Base-by-base conservation (phyloP, 2,329 filamentous ascomycete genomes). In the Elsinoe ampelina region DNA sequence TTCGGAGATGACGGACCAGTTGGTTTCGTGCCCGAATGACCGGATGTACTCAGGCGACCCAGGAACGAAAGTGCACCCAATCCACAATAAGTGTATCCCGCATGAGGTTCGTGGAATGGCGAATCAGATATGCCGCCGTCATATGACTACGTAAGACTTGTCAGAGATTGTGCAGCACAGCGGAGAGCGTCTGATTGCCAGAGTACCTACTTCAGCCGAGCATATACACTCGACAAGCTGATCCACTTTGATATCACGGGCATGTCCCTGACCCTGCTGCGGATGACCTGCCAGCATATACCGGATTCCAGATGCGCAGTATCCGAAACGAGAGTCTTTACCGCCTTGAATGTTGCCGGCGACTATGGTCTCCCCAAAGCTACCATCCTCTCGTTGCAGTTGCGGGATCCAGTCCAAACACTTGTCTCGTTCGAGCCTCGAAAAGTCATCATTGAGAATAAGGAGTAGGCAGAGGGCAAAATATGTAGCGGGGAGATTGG, bases 31-130 rank as follows among this genome's bases (percentile, higher is more conserved):
- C 56, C 22, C 11, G 26, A 20, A 26, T 17, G 6, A 10, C 8
- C 10, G 8, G 38, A 15, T 1, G 42, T 51, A 1, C 75, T 71
- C 1, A 86, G 77, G 10, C 83, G 80, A 59, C 82, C 81, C n/a
- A 96, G 76, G 51, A 96, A 81, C 1, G 82, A 80, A 4, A 97
- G 75, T 3, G 89, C 86, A 10, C 82, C 84, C 55, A 96, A 80
- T 6, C 86, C 90, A 70, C 90, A 96, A 74, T 91, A 96, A 8
- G 89, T 90, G 69, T 95, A 92, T 17, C 93, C 93, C 63, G 89
- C 87, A 66, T 96, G 90, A 34, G 89, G 85, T 72, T 96, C 91
- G 59, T 90, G 85, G 59, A 83, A 83, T 0, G 85, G 83, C 35
- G 81, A 83, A 68, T 95, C 89, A 2, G 85, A 84, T 61, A 95